Conservation (phyloP, 2,329 filamentous ascomycete species). For the Fusarium proliferatum region DNA sequence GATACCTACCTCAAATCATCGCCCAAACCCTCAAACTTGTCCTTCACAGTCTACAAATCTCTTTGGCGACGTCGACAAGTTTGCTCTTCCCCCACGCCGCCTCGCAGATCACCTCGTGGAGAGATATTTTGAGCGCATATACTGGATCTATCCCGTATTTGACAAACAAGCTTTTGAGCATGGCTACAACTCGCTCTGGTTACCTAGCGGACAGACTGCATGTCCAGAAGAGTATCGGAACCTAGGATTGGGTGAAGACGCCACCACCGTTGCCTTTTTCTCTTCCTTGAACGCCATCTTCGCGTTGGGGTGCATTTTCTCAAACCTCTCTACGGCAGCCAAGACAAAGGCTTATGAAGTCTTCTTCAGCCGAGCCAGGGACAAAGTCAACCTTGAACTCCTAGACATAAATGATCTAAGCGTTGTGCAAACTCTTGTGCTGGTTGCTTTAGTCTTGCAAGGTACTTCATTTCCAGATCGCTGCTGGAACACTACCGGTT, state of each 20-base stretch:
- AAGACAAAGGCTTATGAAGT: neutral
- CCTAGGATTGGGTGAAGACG: neutral
- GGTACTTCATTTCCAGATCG: neutral
- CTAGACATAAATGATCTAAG: neutral
- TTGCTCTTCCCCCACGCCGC: neutral
- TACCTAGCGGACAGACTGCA: neutral
- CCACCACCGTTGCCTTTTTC: neutral
- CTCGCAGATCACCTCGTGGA: neutral
- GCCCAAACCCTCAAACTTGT: rapidly evolving
- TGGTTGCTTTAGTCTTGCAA: neutral
- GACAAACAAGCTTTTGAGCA: neutral
- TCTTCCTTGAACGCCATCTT: neutral
- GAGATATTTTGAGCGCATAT: neutral
- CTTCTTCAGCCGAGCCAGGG: neutral
- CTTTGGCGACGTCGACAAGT: neutral
- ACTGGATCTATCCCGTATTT: neutral
- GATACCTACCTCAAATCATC: rapidly evolving
- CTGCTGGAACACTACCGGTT: neutral
- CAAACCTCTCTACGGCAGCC: neutral
- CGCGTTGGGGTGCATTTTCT: neutral
- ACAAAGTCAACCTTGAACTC: neutral
- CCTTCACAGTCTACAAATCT: rapidly evolving
- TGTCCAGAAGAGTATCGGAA: neutral
- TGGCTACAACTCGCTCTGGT: neutral
- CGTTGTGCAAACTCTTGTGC: neutral